A percentile compares a stretch with the other conserved stretches of the same genome.
Conservation (phyloP, 208 protist species). For the Tritrichomonas musculus region DNA sequence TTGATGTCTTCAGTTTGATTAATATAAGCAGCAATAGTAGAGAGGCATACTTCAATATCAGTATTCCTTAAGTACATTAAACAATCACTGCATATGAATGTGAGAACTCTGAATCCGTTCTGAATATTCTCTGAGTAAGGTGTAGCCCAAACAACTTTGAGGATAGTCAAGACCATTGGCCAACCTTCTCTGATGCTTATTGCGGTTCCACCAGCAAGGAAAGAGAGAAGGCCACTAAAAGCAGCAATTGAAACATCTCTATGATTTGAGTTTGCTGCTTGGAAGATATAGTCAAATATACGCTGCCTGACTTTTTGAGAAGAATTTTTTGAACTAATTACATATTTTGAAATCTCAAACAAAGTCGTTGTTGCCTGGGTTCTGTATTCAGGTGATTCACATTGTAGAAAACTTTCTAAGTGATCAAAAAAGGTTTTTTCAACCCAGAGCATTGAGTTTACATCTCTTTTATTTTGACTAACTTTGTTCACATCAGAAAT, state of each 20-base stretch:
- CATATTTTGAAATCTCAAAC: not conserved
- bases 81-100: not conserved
- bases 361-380: not conserved
- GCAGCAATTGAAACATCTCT: not conserved
- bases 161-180: not conserved
- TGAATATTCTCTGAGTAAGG: not conserved
- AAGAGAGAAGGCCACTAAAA: not conserved
- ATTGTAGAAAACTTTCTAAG: not conserved
- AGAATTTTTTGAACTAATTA: not conserved
- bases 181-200: not conserved
- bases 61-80: not conserved
- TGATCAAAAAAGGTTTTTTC: not conserved
- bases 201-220: not conserved
- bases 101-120: not conserved
- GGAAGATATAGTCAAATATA: not conserved
- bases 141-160: not conserved
- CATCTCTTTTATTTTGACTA: too few species aligned
- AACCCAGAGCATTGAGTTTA: too few species aligned
- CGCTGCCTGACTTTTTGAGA: not conserved
- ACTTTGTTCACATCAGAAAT: too few species aligned
- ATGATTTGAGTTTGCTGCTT: not conserved
- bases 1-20: not conserved
- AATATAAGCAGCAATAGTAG: slow-evolving; percentile 2
- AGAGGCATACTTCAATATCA: not conserved
- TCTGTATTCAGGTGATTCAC: not conserved